Percentiles rank a stretch among this genome's conserved stretches.
These are phyloP conservation scores for Venturia carpophila DNA, from an alignment of 2,329 filamentous ascomycete genomes.

Conservation along the genomic window DNA sequence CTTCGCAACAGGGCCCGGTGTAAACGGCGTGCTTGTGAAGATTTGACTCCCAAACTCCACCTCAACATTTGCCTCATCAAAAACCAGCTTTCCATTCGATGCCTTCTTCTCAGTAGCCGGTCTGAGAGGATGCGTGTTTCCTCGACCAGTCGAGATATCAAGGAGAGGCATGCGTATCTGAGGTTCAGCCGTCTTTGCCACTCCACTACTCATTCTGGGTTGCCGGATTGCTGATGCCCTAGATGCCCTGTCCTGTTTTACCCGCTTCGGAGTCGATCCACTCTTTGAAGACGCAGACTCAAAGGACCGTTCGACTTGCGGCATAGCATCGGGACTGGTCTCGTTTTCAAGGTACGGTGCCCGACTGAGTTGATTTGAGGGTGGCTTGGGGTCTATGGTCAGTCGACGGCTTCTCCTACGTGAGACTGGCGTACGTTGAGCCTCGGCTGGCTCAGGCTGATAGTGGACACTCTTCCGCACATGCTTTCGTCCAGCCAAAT, in stretches of 20 bases:
- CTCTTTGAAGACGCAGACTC: conserved; percentile 28
- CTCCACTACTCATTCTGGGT: conserved; percentile 24
- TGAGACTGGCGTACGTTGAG: conserved; percentile 3
- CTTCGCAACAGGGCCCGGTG: conserved; percentile 20
- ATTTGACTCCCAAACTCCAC: conserved; percentile 34
- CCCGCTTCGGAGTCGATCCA: conserved; percentile 37
- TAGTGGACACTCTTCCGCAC: conserved; percentile 12
- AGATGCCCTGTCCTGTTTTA: conserved; percentile 30
- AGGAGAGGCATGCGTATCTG: conserved; percentile 24
- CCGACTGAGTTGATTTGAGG: not conserved
- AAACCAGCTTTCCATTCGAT: not conserved
- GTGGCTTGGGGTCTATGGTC: conserved; percentile 5
- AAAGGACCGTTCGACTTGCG: conserved; percentile 16
- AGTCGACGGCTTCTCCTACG: conserved; percentile 13
- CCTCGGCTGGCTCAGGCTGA: not conserved
- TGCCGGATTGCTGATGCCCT: conserved; percentile 28
- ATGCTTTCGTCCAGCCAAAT: not conserved
- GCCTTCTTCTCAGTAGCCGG: conserved; percentile 24
- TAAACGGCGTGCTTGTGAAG: conserved; percentile 33
- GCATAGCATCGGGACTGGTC: not conserved
- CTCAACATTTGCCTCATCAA: conserved; percentile 18
- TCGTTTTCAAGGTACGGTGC: not conserved
- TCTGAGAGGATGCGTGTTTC: conserved; percentile 26
- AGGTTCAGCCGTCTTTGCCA: conserved; percentile 19
- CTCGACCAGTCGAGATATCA: conserved; percentile 25